phyloP scores from a whole-genome alignment of 306 rosid genomes.

The Citrullus mucosospermus region DNA sequence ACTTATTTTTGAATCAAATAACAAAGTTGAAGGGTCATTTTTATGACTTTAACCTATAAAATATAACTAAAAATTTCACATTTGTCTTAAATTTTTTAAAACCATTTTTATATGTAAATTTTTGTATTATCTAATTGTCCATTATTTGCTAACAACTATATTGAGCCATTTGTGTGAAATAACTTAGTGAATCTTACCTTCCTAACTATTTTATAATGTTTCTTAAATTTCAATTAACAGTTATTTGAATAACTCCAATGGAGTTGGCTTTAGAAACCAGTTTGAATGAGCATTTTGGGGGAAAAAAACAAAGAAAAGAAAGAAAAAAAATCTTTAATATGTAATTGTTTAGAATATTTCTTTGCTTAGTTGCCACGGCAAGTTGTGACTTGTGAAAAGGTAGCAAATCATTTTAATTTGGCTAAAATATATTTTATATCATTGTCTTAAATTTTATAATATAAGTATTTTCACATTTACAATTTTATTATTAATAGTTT shows the following conservation, averaged over 20 bases:
- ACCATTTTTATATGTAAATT: neutral
- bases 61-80: too few species aligned
- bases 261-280: neutral
- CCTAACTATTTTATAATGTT: neutral
- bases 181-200: neutral
- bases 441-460: neutral
- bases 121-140: too few species aligned
- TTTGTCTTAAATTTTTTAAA: too few species aligned
- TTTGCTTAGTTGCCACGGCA: conserved; percentile 3
- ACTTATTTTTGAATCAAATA: too few species aligned
- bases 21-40: too few species aligned
- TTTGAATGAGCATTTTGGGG: neutral
- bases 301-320: neutral
- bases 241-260: neutral
- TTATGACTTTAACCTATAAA: too few species aligned
- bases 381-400: neutral
- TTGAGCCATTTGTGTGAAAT: neutral
- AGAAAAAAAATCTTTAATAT: neutral
- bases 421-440: neutral
- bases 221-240: neutral
- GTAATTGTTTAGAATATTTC: neutral
- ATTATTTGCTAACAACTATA: too few species aligned
- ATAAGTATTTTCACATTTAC: neutral
- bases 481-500: neutral
- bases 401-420: neutral